These are phyloP conservation scores for Sphaerulina vaccinii DNA, from an alignment of 2,329 filamentous ascomycete species.

Conservation along the genomic window DNA sequence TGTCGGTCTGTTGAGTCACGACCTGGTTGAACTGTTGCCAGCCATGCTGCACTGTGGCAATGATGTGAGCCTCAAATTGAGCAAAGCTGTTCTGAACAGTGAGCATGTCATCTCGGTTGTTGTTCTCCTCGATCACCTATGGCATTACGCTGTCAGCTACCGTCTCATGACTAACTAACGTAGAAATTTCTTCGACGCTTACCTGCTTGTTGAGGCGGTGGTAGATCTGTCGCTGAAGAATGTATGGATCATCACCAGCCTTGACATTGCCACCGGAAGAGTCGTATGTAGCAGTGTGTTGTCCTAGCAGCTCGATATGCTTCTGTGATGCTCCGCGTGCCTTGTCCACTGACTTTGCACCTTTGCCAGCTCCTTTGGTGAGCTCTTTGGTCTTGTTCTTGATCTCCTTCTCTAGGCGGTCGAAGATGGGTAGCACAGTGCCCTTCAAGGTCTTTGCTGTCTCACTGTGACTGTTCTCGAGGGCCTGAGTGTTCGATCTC, in stretches of 20 bases:
- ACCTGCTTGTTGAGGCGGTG: conserved; percentile 81
- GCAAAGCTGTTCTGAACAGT: conserved; percentile 88
- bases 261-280: conserved; percentile 70
- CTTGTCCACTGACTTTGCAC: conserved; percentile 88
- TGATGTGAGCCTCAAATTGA: conserved; percentile 80
- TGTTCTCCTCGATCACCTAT: conserved; percentile 83
- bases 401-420: conserved; percentile 90
- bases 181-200: background rate
- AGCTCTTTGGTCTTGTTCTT: conserved; percentile 96
- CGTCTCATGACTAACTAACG: no score
- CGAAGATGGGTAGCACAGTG: conserved; percentile 81
- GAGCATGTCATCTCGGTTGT: conserved; percentile 87
- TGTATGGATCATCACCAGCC: conserved; percentile 79
- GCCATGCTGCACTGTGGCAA: conserved; percentile 78
- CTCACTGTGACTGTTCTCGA: conserved; percentile 85
- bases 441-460: conserved; percentile 88
- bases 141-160: background rate
- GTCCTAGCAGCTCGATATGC: conserved; percentile 89
- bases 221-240: conserved; percentile 76
- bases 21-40: conserved; percentile 82
- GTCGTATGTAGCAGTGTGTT: conserved; percentile 78
- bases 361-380: conserved; percentile 73
- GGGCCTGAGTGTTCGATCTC: conserved; percentile 84
- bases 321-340: conserved; percentile 83
- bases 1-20: conserved; percentile 76